Percentiles rank a stretch among this genome's conserved stretches.
phyloP scores from a whole-genome alignment of 768 basidiomycete species.

The Sarcodon sp. region DNA sequence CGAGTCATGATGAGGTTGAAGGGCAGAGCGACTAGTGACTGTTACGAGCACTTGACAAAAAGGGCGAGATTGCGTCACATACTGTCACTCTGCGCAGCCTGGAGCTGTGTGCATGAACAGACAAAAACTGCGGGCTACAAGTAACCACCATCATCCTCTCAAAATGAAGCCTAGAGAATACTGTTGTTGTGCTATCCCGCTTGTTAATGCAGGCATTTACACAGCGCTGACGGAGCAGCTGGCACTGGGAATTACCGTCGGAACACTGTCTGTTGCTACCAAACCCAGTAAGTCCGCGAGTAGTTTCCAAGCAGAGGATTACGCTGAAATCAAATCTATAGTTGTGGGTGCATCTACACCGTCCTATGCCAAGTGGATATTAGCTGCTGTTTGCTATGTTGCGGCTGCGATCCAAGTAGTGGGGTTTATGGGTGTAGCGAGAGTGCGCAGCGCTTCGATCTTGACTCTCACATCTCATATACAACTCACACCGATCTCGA shows the following conservation, averaged over 20 bases:
- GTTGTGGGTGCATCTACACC: slow-evolving; percentile 86
- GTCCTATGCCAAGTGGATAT: slow-evolving; percentile 56
- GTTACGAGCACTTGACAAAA: background rate
- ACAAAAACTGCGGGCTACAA: background rate
- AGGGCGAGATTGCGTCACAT: background rate
- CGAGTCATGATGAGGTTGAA: slow-evolving; percentile 10
- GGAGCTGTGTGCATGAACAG: background rate
- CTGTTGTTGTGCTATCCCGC: slow-evolving; percentile 88
- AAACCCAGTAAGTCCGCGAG: slow-evolving; percentile 49
- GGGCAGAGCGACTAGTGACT: background rate
- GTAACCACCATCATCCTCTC: slow-evolving; percentile 4
- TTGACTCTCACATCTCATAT: background rate
- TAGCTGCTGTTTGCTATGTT: slow-evolving; percentile 66
- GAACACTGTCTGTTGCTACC: slow-evolving; percentile 63
- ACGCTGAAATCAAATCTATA: slow-evolving; percentile 12
- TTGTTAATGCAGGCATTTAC: slow-evolving; percentile 87
- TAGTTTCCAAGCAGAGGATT: background rate
- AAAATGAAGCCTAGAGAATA: slow-evolving; percentile 75
- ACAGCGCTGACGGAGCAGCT: slow-evolving; percentile 68
- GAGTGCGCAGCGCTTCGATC: slow-evolving; percentile 27
- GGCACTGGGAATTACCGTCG: slow-evolving; percentile 48
- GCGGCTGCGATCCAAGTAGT: slow-evolving; percentile 68
- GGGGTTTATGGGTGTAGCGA: slow-evolving; percentile 77
- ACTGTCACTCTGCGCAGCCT: background rate
- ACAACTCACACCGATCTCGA: background rate